A percentile compares a stretch with the other conserved stretches of the same genome.
These are phyloP conservation scores for Neurospora discreta DNA, from an alignment of 495 filamentous ascomycete genomes.

Conservation along the genomic window DNA sequence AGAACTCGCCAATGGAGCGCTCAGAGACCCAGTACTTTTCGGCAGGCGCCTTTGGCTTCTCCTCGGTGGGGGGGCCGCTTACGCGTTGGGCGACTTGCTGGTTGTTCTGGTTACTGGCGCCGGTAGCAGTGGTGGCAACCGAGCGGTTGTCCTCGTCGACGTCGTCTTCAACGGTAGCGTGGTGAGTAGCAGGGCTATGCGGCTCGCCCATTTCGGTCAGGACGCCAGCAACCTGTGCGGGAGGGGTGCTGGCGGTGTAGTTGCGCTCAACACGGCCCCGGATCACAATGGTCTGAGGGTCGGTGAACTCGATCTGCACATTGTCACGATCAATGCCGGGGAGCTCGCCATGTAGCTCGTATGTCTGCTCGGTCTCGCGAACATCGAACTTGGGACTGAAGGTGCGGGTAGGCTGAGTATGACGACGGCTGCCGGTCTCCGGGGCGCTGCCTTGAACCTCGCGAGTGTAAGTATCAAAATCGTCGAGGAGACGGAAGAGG, in stretches of 20 bases:
- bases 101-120: slow-evolving; percentile 16
- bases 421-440: slow-evolving; percentile 15
- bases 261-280: slow-evolving; percentile 54
- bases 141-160: slow-evolving; percentile 6
- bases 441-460: slow-evolving; percentile 12
- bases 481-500: slow-evolving; percentile 68
- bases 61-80: background rate
- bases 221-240: slow-evolving; percentile 12
- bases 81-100: slow-evolving; percentile 6
- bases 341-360: slow-evolving; percentile 80
- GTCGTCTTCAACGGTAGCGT: slow-evolving; percentile 23
- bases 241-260: slow-evolving; percentile 32
- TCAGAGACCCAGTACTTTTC: slow-evolving; percentile 72
- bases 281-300: slow-evolving; percentile 64
- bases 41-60: slow-evolving; percentile 23
- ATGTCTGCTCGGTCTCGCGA: slow-evolving; percentile 52
- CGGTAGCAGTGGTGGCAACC: slow-evolving; percentile 3
- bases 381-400: slow-evolving; percentile 58
- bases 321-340: slow-evolving; percentile 72
- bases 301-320: slow-evolving; percentile 75
- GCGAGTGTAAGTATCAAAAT: slow-evolving; percentile 50
- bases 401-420: slow-evolving; percentile 15
- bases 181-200: slow-evolving; percentile 29
- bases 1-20: slow-evolving; percentile 70
- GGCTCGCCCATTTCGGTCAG: slow-evolving; percentile 7